Base-by-base conservation (phyloP, 2,329 filamentous ascomycete genomes). In the Stenocarpella maydis region DNA sequence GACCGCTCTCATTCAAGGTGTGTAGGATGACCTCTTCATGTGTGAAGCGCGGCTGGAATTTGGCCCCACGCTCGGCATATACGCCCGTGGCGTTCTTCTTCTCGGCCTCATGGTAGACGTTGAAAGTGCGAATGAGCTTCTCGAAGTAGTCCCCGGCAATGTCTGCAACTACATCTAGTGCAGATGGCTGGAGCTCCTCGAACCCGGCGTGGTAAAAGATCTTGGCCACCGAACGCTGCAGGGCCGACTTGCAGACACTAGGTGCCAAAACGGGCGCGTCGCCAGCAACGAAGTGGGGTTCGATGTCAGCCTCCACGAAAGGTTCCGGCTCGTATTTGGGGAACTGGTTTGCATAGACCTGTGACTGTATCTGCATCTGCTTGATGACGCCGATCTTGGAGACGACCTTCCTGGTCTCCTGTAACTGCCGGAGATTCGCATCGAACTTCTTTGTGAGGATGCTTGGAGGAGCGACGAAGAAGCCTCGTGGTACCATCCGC, bases 341-440 rank as follows among this genome's bases (percentile, higher is more conserved):
- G 76, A 99, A 99, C 79, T 99, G 96, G 77, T 99, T 99, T 76
- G 95, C 92, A 78, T 99, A 99, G 78, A 97, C 92, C 87, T 98
- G 96, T 64, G 94, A 93, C 79, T 99, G 96, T 66, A 98, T 89
- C 81, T 99, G 96, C 96, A 99, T 99, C 82, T 99, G 96, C 83
- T 98, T 99, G 78, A 99, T 96, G 71, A 99, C 94, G 60, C 93
- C 91, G 78, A 99, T 97, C 82, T 98, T 99, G 14, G 94, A 94
- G 76, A 94, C 97, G 37, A 99, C 87, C 78, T 98, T 98, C 74
- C 96, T 88, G 0, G 96, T 99, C 76, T 98, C 95, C 79, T 99
- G 96, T 86, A 99, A 95, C 77, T 98, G 95, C 71, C 90, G 89
- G 80, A 98, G 93, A 75, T 99, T 99, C 67, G 90, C 88, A 74